Base-by-base conservation (phyloP, 306 rosid species). In the Quercus parvula region DNA sequence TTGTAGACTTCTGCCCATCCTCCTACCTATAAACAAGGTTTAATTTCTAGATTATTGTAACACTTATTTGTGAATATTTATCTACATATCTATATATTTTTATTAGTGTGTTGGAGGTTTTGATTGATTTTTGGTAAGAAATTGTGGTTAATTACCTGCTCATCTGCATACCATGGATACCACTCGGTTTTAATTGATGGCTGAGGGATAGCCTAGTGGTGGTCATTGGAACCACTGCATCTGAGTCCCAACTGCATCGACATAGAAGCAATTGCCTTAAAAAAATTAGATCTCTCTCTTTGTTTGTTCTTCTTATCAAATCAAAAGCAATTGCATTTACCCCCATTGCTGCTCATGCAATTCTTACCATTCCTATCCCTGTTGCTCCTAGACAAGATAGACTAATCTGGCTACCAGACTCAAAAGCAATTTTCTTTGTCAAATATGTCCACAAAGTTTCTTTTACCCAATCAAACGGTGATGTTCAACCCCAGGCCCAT, bases 201-300 rank as follows among this genome's bases (percentile, higher is more conserved):
- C 55, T 87, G 9, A 93, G 89, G 54, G 98, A 84, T 64, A 91
- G 91, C 81, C 89, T 83, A 0, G 94, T 93, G 71, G 92, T 94
- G 8, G 98, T 93, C 70, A 93, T 94, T n/a, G 98, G 98, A 83
- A 90, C 93, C 25, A 89, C 91, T 38, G 98, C 90, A 87, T 93
- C 93, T 69, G 94, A 91, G 85, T 93, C 97, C 52, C 97, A 94
- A 10, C 91, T 93, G 89, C 84, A 85, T 38, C 30, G 63, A 41
- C 46, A 41, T 7, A 41, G 46, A 41, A 41, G 46, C 46, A 41
- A 41, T 41, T 41, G 11, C 46, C 46, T 8, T 8, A 2, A 8
- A 8, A 7, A 41, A 41, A 41, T 41, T 41, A 41, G 46, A 41
- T 41, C 46, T 41, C 2, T 41, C 11, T 38, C 10, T 38, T 38